phyloP scores from a whole-genome alignment of 257 asterid genomes.

The Ilex aquifolium region DNA sequence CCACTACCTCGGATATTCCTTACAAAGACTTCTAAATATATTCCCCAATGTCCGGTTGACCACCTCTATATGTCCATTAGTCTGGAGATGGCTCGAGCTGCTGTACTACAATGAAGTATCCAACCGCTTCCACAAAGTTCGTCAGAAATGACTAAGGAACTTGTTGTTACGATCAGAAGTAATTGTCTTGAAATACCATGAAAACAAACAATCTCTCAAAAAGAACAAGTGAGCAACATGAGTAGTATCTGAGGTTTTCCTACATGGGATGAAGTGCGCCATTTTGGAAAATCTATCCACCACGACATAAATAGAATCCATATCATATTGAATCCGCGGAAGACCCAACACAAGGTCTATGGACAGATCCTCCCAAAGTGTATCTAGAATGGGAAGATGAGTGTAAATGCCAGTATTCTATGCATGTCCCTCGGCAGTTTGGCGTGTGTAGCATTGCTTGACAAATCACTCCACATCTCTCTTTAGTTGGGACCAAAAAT shows the following conservation, averaged over 20 bases:
- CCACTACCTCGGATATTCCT: neutral
- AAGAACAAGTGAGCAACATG: too few species aligned
- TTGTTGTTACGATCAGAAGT: neutral
- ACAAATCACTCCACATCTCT: neutral
- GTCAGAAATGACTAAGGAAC: neutral
- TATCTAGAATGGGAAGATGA: neutral
- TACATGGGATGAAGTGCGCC: neutral
- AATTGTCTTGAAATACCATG: neutral
- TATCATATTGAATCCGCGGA: neutral
- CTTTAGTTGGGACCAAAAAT: too few species aligned
- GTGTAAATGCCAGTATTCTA: neutral
- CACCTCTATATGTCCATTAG: neutral
- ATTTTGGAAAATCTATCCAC: neutral
- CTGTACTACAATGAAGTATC: neutral
- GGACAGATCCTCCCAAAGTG: neutral
- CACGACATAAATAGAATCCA: neutral
- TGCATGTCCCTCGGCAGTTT: neutral
- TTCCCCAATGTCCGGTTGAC: neutral
- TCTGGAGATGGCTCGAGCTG: neutral
- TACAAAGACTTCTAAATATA: neutral
- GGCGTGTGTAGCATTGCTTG: neutral
- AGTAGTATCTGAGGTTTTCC: too few species aligned
- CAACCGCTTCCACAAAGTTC: neutral
- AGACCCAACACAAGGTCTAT: neutral
- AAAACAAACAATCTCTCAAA: too few species aligned